A percentile compares a stretch with the other conserved stretches of the same genome.
phyloP scores from a whole-genome alignment of 306 rosid species.

The Casuarina cunninghamiana region DNA sequence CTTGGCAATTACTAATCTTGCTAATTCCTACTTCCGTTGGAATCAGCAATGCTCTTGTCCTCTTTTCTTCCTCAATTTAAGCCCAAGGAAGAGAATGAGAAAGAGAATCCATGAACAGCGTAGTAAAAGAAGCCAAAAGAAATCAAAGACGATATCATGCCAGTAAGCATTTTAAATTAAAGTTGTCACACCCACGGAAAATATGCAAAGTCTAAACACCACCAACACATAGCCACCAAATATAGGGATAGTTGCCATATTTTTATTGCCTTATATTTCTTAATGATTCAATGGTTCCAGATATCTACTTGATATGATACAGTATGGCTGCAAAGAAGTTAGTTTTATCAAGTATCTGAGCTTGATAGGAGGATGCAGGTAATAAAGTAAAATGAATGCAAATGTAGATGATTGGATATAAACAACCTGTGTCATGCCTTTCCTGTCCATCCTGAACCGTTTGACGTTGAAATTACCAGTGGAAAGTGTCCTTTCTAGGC shows the following conservation, averaged over 20 bases:
- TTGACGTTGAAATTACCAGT: constrained; percentile 81
- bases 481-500: constrained; percentile 84
- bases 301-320: not conserved
- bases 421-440: constrained; percentile 92
- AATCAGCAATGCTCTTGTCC: not conserved
- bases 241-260: not conserved
- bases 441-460: constrained; percentile 82
- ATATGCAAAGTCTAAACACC: not conserved
- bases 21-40: not conserved
- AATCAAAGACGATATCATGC: not conserved
- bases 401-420: constrained; percentile 1
- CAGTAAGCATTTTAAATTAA: not conserved
- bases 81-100: not conserved
- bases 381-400: not conserved
- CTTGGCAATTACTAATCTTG: not conserved
- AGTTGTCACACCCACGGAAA: not conserved
- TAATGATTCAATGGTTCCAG: not conserved
- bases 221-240: not conserved
- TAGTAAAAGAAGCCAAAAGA: not conserved
- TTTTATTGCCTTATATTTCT: not conserved
- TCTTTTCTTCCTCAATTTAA: not conserved
- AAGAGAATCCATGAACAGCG: not conserved
- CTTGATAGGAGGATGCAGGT: not conserved
- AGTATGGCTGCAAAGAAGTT: not conserved
- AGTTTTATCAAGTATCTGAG: not conserved